A percentile compares a stretch with the other conserved stretches of the same genome.
Conservation (phyloP, 192 early-diverging fungal species). For the Funneliformis mosseae region DNA sequence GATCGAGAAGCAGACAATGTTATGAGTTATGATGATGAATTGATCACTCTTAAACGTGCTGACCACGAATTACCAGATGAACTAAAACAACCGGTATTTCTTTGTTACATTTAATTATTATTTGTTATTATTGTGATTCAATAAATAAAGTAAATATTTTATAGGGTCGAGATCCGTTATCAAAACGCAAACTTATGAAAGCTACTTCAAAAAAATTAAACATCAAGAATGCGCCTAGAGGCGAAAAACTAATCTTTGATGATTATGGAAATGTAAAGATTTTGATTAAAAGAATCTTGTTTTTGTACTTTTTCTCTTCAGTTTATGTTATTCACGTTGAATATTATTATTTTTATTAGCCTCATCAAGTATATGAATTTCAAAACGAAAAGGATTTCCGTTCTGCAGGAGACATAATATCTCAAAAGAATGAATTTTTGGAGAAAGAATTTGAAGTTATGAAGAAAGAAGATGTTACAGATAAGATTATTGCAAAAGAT, state of each 20-base stretch:
- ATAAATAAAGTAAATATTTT: slow-evolving; percentile 44
- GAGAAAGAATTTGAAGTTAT: slow-evolving; percentile 67
- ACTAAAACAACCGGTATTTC: slow-evolving; percentile 49
- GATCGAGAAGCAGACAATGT: slow-evolving; percentile 58
- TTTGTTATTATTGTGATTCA: slow-evolving; percentile 41
- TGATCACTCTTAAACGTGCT: slow-evolving; percentile 81
- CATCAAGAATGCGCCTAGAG: slow-evolving; percentile 69
- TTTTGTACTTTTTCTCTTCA: slow-evolving; percentile 1
- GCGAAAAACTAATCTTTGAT: slow-evolving; percentile 85
- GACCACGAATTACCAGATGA: slow-evolving; percentile 76
- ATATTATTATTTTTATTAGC: slow-evolving; percentile 29
- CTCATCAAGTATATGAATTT: slow-evolving; percentile 75
- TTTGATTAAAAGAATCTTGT: slow-evolving; percentile 15
- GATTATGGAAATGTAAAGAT: slow-evolving; percentile 82
- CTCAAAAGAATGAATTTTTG: slow-evolving; percentile 71
- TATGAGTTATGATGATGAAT: slow-evolving; percentile 62
- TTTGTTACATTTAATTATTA: slow-evolving; percentile 41
- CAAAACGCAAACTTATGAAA: slow-evolving; percentile 21
- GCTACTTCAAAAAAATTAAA: slow-evolving; percentile 28
- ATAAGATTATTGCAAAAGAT: slow-evolving; percentile 70
- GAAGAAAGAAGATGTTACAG: slow-evolving; percentile 75
- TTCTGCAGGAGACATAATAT: slow-evolving; percentile 65
- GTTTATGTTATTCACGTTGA: slow-evolving; percentile 17
- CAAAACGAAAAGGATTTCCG: slow-evolving; percentile 83
- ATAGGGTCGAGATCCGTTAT: not conserved